Conservation (phyloP, 805 yeast genomes). For the Saccharomycopsis sp. region DNA sequence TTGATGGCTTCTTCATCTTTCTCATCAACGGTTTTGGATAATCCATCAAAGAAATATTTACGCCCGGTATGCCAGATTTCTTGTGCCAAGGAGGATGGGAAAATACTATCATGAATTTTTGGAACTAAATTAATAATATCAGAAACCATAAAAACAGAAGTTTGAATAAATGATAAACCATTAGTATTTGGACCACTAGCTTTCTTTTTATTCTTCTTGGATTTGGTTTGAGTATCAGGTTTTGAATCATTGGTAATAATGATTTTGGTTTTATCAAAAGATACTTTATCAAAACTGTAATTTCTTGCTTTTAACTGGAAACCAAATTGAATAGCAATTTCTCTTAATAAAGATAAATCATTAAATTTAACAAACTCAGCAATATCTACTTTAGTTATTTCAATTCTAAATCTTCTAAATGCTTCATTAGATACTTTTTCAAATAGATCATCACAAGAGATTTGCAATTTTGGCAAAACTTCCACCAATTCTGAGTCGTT, state of each 20-base stretch:
- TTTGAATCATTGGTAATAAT: neutral
- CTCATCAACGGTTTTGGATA: slow-evolving; percentile 1
- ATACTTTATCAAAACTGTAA: slow-evolving; percentile 32
- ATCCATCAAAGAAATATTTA: slow-evolving; percentile 20
- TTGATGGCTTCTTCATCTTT: slow-evolving; percentile 26
- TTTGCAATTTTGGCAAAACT: neutral
- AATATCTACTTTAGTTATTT: slow-evolving; percentile 30
- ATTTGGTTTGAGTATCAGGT: slow-evolving; percentile 1
- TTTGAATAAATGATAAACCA: slow-evolving; percentile 15
- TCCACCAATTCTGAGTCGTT: neutral
- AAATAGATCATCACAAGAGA: slow-evolving; percentile 30
- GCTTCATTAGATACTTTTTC: slow-evolving; percentile 41
- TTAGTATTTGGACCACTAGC: slow-evolving; percentile 19
- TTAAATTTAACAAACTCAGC: slow-evolving; percentile 23
- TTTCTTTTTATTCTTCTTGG: slow-evolving; percentile 28
- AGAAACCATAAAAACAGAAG: slow-evolving; percentile 32
- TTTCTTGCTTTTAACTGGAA: slow-evolving; percentile 63
- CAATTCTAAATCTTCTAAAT: slow-evolving; percentile 50
- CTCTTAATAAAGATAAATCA: slow-evolving; percentile 40
- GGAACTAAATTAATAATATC: slow-evolving; percentile 71
- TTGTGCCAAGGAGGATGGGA: slow-evolving; percentile 56
- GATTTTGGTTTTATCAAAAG: slow-evolving; percentile 20
- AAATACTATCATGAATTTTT: slow-evolving; percentile 59
- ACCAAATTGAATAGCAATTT: slow-evolving; percentile 69
- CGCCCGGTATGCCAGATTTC: slow-evolving; percentile 65